Evolutionary conservation across 495 filamentous ascomycete species (phyloP), one percentile per base, ranked within the genome.

Genomic region (Entonaema liquescens): DNA sequence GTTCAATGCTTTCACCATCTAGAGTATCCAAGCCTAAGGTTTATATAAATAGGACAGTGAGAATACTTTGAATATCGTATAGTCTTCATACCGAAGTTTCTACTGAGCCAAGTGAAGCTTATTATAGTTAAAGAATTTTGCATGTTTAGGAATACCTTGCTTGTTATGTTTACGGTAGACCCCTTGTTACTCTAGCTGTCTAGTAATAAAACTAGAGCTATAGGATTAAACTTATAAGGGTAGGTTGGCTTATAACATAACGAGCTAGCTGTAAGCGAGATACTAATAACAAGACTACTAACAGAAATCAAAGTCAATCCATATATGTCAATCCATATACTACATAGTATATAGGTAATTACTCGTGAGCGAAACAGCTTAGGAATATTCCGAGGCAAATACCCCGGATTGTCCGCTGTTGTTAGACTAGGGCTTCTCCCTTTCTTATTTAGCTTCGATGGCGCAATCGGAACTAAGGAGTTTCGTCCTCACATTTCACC

Each of bases 391-490:
- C 15, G n/a, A 31, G n/a, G 11, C 54, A 23, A 42, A 31, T 63
- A 52, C 53, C 65, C 57, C 50, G 29, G 65, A 68, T 62, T 57
- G 38, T 5, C 21, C 19, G 8, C 19, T 50, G 9, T 50, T 50
- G 23, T 7, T 1, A 44, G 21, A 12, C 19, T 38, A 19, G 35
- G 26, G 29, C 35, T 40, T 17, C 44, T 50, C 31, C 28, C 49
- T 29, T 59, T 52, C 26, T 29, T 40, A 8, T 61, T 25, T 62
- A 49, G 59, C 50, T 26, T 66, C 58, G 59, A 71, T 71, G 19
- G 58, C 62, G 62, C 38, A 63, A 71, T 71, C 42, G 58, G 55
- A 40, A 40, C 62, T 66, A 67, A 71, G 12, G 19, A 29, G 62
- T 66, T 65, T 52, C 56, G 62, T 52, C 19, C 40, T 17, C 59